Conservation (phyloP, 305 asterid genomes). For the Rubia peregrina region DNA sequence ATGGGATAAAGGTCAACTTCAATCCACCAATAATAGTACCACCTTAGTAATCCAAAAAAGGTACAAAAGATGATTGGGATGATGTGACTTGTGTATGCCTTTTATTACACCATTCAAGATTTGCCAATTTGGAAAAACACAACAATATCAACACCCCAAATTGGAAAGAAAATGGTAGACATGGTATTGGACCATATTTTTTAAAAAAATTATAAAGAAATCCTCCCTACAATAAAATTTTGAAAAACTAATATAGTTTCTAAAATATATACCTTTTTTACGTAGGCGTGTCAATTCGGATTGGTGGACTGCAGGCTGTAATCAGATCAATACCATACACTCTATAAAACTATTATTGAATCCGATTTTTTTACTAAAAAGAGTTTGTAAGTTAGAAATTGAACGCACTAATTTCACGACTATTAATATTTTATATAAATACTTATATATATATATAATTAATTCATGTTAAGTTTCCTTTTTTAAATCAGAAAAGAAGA, state of each 20-base stretch:
- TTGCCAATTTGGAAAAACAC: slow-evolving; percentile 1
- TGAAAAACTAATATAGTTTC: too few species aligned
- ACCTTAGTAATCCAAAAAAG: neutral
- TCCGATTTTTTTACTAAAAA: neutral
- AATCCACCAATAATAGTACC: neutral
- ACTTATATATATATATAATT: too few species aligned
- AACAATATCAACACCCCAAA: neutral
- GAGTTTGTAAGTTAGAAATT: neutral
- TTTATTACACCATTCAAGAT: neutral
- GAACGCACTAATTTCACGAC: neutral
- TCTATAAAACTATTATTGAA: neutral
- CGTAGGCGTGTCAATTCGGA: neutral
- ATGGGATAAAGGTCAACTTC: neutral
- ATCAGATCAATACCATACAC: neutral
- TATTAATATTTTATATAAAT: too few species aligned
- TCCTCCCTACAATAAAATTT: too few species aligned
- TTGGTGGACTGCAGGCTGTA: neutral
- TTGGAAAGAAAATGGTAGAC: neutral
- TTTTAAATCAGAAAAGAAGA: too few species aligned
- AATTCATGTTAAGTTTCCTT: too few species aligned
- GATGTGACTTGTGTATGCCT: slow-evolving; percentile 8
- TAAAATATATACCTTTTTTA: too few species aligned
- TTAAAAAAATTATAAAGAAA: too few species aligned
- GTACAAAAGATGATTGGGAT: slow-evolving; percentile 3
- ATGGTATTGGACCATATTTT: too few species aligned